phyloP scores from a whole-genome alignment of 2,329 filamentous ascomycete species.

The Aureobasidium namibiae region DNA sequence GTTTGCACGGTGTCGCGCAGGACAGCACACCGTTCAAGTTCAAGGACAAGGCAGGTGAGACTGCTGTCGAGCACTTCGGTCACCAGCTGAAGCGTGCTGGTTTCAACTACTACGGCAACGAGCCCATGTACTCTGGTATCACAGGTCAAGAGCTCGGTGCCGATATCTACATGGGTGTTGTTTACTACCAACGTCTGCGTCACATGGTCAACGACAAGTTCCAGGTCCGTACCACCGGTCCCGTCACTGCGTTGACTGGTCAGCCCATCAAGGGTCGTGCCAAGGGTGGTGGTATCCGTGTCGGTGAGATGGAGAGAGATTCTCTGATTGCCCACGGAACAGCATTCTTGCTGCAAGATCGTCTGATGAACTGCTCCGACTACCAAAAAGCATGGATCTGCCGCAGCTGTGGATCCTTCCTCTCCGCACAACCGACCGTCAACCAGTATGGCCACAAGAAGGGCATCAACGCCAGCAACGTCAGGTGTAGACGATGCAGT shows the following conservation, averaged over 20 bases:
- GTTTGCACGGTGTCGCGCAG: slow-evolving; percentile 89
- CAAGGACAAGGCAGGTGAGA: slow-evolving; percentile 67
- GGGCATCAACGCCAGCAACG: slow-evolving; percentile 20
- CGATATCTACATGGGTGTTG: slow-evolving; percentile 93
- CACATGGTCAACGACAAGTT: slow-evolving; percentile 99
- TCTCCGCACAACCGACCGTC: slow-evolving; percentile 76
- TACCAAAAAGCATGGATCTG: slow-evolving; percentile 87
- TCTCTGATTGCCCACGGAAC: slow-evolving; percentile 90
- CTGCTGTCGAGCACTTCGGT: slow-evolving; percentile 88
- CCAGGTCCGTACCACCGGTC: slow-evolving; percentile 93
- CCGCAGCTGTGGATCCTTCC: slow-evolving; percentile 78
- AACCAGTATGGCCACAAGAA: slow-evolving; percentile 28
- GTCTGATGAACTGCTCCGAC: slow-evolving; percentile 94
- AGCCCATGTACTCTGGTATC: slow-evolving; percentile 97
- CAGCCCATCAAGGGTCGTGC: slow-evolving; percentile 97
- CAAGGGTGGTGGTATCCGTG: slow-evolving; percentile 94
- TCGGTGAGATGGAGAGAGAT: slow-evolving; percentile 98
- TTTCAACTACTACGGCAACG: slow-evolving; percentile 97
- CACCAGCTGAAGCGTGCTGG: slow-evolving; percentile 91
- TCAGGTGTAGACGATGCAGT: slow-evolving; percentile 30
- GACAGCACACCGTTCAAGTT: slow-evolving; percentile 95
- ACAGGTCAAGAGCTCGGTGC: slow-evolving; percentile 89
- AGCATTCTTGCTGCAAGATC: slow-evolving; percentile 88
- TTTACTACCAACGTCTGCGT: slow-evolving; percentile 94
- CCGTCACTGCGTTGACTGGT: slow-evolving; percentile 80